A percentile compares a stretch with the other conserved stretches of the same genome.
phyloP scores from a whole-genome alignment of 805 yeast species.

The Candida sphagnicola region DNA sequence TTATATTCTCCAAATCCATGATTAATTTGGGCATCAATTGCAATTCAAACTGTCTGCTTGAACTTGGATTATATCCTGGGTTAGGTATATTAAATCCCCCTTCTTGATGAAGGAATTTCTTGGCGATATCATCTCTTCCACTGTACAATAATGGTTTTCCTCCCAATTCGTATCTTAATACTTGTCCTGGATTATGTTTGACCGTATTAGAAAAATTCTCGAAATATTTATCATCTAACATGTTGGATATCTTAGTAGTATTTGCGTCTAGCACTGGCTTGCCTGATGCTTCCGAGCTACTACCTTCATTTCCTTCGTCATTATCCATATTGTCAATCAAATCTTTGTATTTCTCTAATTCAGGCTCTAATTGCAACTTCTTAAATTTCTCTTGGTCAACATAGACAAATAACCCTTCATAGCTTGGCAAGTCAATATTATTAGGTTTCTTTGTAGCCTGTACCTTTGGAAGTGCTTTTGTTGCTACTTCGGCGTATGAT shows the following conservation, averaged over 20 bases:
- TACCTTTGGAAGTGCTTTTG: constrained; percentile 9
- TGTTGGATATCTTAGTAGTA: constrained; percentile 19
- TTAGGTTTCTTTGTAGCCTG: constrained; percentile 5
- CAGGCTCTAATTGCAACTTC: constrained; percentile 50
- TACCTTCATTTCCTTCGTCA: constrained; percentile 17
- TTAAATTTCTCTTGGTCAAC: constrained; percentile 69
- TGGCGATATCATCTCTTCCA: constrained; percentile 52
- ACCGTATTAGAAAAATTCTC: constrained; percentile 73
- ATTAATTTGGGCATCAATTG: constrained; percentile 95
- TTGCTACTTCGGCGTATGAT: constrained; percentile 21
- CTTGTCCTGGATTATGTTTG: constrained; percentile 81
- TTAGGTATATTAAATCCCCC: constrained; percentile 41
- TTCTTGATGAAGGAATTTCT: constrained; percentile 18
- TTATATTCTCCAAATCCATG: constrained; percentile 64
- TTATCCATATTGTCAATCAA: constrained; percentile 51
- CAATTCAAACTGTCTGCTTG: constrained; percentile 67
- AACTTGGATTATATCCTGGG: constrained; percentile 59
- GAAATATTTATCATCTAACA: constrained; percentile 73
- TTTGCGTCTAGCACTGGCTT: constrained; percentile 15
- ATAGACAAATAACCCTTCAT: constrained; percentile 64
- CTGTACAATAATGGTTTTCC: constrained; percentile 77
- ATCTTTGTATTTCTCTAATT: constrained; percentile 40
- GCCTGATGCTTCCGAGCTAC: constrained; percentile 6
- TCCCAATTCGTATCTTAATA: constrained; percentile 76
- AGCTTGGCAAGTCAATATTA: constrained; percentile 39